Evolutionary conservation across 2,329 filamentous ascomycete genomes (phyloP).

Genomic region (Aureobasidium subglaciale): DNA sequence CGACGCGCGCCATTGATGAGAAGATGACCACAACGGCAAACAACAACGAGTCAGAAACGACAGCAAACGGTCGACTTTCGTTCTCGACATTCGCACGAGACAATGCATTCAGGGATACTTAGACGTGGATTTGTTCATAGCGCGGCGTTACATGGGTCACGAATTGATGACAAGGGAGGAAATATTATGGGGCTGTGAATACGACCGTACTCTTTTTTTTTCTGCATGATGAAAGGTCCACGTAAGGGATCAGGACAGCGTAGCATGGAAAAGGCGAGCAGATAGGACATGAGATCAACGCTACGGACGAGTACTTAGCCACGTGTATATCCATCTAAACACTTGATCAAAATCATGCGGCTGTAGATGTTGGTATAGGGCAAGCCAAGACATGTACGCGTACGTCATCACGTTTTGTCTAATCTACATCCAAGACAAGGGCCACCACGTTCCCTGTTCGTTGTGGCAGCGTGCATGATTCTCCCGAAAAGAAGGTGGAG

Average conservation of each 20-base stretch:
- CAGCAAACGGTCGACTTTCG: not conserved
- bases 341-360: not conserved
- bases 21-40: not conserved
- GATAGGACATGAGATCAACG: not conserved
- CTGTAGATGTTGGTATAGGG: not conserved
- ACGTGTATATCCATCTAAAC: not conserved
- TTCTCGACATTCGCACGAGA: conserved; percentile 16
- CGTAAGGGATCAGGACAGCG: not conserved
- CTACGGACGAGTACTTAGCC: not conserved
- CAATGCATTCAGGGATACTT: conserved; percentile 14
- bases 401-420: conserved; percentile 2
- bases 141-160: conserved; percentile 12
- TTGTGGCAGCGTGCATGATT: not conserved
- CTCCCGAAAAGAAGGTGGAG: conserved; percentile 3
- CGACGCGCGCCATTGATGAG: not conserved
- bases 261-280: not conserved
- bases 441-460: conserved; percentile 3
- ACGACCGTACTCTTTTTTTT: no score
- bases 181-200: not conserved
- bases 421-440: not conserved
- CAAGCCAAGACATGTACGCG: conserved; percentile 9
- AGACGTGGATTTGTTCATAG: conserved; percentile 1
- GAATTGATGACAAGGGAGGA: conserved; percentile 3
- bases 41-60: not conserved
- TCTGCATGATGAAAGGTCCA: not conserved